Evolutionary conservation across 1,139 yeast species (phyloP).

Genomic region (Insectozyma bohioensis): DNA sequence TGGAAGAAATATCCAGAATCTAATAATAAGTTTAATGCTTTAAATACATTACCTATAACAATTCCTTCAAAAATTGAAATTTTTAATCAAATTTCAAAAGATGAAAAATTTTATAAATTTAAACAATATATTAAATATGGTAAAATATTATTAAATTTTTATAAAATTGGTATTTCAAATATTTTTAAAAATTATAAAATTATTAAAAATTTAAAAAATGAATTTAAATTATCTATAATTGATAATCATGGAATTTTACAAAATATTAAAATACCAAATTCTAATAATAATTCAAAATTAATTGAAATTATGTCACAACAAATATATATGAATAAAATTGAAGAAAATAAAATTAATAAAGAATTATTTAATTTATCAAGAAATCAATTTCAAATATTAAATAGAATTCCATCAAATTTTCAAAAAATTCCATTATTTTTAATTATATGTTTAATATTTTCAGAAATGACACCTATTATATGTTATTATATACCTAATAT

Average conservation of each 20-base stretch:
- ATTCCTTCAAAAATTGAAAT: constrained; percentile 32
- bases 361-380: constrained; percentile 46
- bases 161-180: constrained; percentile 51
- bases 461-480: constrained; percentile 63
- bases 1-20: constrained; percentile 14
- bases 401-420: constrained; percentile 60
- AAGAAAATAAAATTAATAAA: constrained; percentile 18
- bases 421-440: constrained; percentile 65
- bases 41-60: constrained; percentile 39
- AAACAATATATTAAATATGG: constrained; percentile 41
- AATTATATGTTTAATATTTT: constrained; percentile 52
- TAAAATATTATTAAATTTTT: constrained; percentile 43
- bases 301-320: constrained; percentile 36
- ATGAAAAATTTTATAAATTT: constrained; percentile 21
- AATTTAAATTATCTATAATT: constrained; percentile 23
- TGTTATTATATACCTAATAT: constrained; percentile 60
- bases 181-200: constrained; percentile 45
- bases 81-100: constrained; percentile 25
- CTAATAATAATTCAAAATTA: constrained; percentile 19
- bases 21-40: constrained; percentile 25
- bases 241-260: constrained; percentile 26
- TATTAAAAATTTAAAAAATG: constrained; percentile 22
- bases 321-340: constrained; percentile 33
- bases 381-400: constrained; percentile 50
- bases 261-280: constrained; percentile 26